phyloP scores from a whole-genome alignment of 768 basidiomycete species.

The Lactarius trivialis region DNA sequence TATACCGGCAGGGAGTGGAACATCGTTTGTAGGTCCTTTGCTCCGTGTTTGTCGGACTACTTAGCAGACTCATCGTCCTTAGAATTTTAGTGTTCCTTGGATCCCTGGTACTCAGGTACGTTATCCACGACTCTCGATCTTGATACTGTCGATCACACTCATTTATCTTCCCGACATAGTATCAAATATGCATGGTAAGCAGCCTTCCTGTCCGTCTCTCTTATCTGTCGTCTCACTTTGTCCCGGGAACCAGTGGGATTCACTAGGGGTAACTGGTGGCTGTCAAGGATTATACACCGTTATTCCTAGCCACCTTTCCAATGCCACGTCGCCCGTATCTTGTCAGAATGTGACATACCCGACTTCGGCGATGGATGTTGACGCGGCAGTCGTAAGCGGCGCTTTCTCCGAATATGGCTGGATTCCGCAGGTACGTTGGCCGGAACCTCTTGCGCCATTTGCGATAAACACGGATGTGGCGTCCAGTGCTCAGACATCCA shows the following conservation, averaged over 20 bases:
- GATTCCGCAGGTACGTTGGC: conserved; percentile 41
- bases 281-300: conserved; percentile 55
- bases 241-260: conserved; percentile 42
- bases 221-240: neutral
- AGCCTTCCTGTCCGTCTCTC: neutral
- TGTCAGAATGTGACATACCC: conserved; percentile 47
- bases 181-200: conserved; percentile 62
- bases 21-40: conserved; percentile 40
- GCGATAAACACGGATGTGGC: neutral
- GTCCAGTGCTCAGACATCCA: conserved; percentile 52
- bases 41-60: neutral
- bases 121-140: neutral
- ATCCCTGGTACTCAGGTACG: conserved; percentile 48
- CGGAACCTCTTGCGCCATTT: neutral
- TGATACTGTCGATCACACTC: neutral
- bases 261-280: conserved; percentile 51
- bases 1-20: conserved; percentile 41
- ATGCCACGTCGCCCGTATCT: conserved; percentile 31
- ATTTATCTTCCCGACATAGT: conserved; percentile 31
- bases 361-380: conserved; percentile 40
- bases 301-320: conserved; percentile 36
- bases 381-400: conserved; percentile 40
- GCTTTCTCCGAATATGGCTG: conserved; percentile 55
- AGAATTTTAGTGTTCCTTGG: conserved; percentile 59
- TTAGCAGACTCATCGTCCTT: conserved; percentile 6